phyloP scores from a whole-genome alignment of 2,329 filamentous ascomycete species.

The Chalaropsis ovoidea region DNA sequence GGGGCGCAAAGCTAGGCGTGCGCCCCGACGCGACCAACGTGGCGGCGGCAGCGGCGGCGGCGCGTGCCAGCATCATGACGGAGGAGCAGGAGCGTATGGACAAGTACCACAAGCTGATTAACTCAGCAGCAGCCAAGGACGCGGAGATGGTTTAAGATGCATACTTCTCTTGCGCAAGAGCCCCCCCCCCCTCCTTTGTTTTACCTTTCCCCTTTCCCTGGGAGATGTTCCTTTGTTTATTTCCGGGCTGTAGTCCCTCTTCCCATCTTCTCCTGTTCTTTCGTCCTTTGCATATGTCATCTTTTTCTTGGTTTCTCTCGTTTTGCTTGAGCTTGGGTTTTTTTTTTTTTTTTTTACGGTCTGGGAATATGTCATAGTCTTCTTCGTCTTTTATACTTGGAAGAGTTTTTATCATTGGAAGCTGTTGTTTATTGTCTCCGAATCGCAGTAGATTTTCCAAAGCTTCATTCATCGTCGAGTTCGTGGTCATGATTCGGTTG shows the following conservation, averaged over 20 bases:
- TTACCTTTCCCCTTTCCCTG: background rate
- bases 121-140: conserved; percentile 34
- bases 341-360: background rate
- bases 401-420: background rate
- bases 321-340: background rate
- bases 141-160: conserved; percentile 26
- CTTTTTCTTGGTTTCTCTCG: conserved; percentile 9
- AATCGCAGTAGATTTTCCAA: too few relatives aligned
- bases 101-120: conserved; percentile 34
- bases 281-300: conserved; percentile 5
- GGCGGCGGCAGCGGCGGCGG: conserved; percentile 10
- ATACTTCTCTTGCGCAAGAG: background rate
- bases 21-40: conserved; percentile 20
- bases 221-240: background rate
- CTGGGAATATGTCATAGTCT: conserved; percentile 1
- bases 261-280: background rate
- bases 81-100: conserved; percentile 34
- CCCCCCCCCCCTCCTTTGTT: background rate
- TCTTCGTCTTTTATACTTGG: background rate
- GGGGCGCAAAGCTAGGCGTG: conserved; percentile 29
- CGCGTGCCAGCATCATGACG: conserved; percentile 18
- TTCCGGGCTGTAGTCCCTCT: background rate
- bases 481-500: too few relatives aligned
- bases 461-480: too few relatives aligned
- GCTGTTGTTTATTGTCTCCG: background rate